A percentile compares a stretch with the other conserved stretches of the same genome.
Conservation (phyloP, 768 basidiomycete genomes). For the Boletus subcaerulescens region DNA sequence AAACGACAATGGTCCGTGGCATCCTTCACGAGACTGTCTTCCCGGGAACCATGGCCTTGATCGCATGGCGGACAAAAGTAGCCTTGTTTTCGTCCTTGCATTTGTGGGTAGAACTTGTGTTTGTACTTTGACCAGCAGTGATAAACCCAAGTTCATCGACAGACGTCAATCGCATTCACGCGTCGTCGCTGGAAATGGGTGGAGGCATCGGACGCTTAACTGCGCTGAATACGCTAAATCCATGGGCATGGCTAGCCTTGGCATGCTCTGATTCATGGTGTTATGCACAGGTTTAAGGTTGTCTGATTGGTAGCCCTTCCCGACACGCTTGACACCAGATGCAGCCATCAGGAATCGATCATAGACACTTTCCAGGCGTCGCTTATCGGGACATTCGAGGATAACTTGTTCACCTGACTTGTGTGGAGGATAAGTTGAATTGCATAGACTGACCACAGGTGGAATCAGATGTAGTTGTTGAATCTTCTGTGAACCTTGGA, state of each 20-base stretch:
- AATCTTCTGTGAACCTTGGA: conserved; percentile 38
- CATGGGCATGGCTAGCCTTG: conserved; percentile 20
- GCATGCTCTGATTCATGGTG: conserved; percentile 20
- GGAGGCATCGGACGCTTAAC: conserved; percentile 63
- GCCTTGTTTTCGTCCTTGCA: conserved; percentile 47
- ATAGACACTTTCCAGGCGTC: conserved; percentile 69
- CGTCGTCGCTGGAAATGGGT: conserved; percentile 67
- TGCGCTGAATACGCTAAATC: conserved; percentile 27
- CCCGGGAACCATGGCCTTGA: conserved; percentile 73
- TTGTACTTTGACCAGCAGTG: conserved; percentile 32
- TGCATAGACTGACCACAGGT: conserved; percentile 8
- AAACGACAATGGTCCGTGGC: conserved; percentile 38
- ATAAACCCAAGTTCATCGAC: conserved; percentile 68
- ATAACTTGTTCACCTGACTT: conserved; percentile 34
- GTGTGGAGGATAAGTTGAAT: conserved; percentile 51
- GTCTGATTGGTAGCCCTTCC: conserved; percentile 79
- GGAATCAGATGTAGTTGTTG: conserved; percentile 24
- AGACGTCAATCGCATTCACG: conserved; percentile 43
- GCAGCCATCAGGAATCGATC: conserved; percentile 83
- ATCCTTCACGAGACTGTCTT: conserved; percentile 52
- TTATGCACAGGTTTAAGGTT: conserved; percentile 45
- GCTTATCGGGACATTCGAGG: conserved; percentile 55
- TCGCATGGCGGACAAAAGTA: conserved; percentile 62
- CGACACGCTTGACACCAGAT: conserved; percentile 73
- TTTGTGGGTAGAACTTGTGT: conserved; percentile 19